Conservation (phyloP, 2,329 filamentous ascomycete genomes). For the Colletotrichum viniferum region DNA sequence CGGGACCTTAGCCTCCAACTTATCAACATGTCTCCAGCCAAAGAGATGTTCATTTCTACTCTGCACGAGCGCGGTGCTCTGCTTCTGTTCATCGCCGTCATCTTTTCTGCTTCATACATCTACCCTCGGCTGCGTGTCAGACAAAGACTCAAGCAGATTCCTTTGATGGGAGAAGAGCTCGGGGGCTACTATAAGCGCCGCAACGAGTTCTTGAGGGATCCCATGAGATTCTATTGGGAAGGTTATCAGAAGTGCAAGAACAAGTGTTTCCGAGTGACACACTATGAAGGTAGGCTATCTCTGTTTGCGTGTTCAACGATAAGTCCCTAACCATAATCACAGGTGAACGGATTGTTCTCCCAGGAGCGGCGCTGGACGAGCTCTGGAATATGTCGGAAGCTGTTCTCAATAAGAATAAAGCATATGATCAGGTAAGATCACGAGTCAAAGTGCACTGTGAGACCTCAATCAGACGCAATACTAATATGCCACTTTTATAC, state of each 20-base stretch:
- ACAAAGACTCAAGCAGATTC: not conserved
- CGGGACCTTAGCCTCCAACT: too few species aligned
- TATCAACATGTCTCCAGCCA: not conserved
- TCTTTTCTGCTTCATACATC: not conserved
- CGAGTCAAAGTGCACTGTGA: not conserved
- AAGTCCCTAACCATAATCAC: not conserved
- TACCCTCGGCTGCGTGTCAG: not conserved
- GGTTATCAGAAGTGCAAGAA: not conserved
- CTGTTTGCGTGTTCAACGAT: not conserved
- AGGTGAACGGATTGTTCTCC: not conserved
- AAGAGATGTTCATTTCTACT: not conserved
- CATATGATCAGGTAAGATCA: not conserved
- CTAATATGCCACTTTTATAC: not conserved
- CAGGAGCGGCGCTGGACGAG: not conserved
- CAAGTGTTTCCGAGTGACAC: not conserved
- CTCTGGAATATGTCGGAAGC: constrained; percentile 3
- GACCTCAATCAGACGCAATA: not conserved
- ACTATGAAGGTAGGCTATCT: not conserved
- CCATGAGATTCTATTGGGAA: not conserved
- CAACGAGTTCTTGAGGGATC: not conserved
- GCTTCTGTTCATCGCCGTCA: not conserved
- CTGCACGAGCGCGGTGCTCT: not conserved
- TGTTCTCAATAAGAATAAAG: constrained; percentile 2
- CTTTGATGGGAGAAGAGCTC: constrained; percentile 2
- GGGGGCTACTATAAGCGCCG: not conserved